These are phyloP conservation scores for Sedum album DNA, from an alignment of 164 flowering plant species.

Conservation along the genomic window DNA sequence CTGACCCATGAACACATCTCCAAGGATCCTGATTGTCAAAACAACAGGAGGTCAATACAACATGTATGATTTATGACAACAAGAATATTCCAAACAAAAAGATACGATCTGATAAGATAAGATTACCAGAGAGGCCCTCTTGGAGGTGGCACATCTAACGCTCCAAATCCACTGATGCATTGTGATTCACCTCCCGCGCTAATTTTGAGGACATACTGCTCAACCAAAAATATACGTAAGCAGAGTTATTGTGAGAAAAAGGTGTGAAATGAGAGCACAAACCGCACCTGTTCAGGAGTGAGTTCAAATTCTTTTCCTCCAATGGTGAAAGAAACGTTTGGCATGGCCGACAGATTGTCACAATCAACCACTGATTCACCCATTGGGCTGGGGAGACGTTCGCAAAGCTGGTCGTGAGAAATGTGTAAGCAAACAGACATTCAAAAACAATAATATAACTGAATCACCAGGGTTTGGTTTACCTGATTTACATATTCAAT, in stretches of 20 bases:
- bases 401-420: slow-evolving; percentile 55
- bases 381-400: slow-evolving; percentile 72
- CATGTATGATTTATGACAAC: background rate
- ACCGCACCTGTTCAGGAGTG: slow-evolving; percentile 45
- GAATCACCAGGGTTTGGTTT: background rate
- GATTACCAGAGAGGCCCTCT: slow-evolving; percentile 36
- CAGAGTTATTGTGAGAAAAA: background rate
- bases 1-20: slow-evolving; percentile 36
- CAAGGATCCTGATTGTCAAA: slow-evolving; percentile 27
- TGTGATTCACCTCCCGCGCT: slow-evolving; percentile 30
- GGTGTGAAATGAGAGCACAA: background rate
- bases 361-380: slow-evolving; percentile 80
- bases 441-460: no score
- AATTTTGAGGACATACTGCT: slow-evolving; percentile 33
- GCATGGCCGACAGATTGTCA: slow-evolving; percentile 46
- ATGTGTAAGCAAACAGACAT: background rate
- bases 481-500: slow-evolving; percentile 62
- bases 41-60: background rate
- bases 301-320: slow-evolving; percentile 62
- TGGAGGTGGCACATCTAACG: slow-evolving; percentile 36
- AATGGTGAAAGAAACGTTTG: slow-evolving; percentile 57
- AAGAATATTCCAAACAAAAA: background rate
- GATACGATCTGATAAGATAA: background rate
- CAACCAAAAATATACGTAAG: background rate
- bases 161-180: slow-evolving; percentile 34